Percentiles rank a stretch among this genome's conserved stretches.
Conservation (phyloP, 1,139 yeast genomes). For the Spathaspora sp. region DNA sequence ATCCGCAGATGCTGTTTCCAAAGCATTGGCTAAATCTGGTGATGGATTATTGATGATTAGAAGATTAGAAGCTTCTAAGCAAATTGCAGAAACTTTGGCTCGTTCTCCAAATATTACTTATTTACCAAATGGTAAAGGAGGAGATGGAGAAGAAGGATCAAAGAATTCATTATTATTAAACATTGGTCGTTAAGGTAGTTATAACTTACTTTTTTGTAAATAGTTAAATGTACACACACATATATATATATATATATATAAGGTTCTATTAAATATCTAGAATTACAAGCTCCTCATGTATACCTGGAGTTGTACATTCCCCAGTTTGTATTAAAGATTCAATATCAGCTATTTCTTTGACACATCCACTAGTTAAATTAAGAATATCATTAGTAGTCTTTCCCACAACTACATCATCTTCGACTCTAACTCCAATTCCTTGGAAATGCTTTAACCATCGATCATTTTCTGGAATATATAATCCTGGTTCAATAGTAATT, state of each 20-base stretch:
- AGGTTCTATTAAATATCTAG: slow-evolving; percentile 28
- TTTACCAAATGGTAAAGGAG: slow-evolving; percentile 60
- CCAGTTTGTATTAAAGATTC: slow-evolving; percentile 64
- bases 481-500: slow-evolving; percentile 91
- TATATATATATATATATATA: slow-evolving; percentile 10
- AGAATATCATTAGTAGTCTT: slow-evolving; percentile 51
- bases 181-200: slow-evolving; percentile 32
- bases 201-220: too few relatives aligned
- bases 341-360: slow-evolving; percentile 79
- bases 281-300: slow-evolving; percentile 48
- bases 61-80: slow-evolving; percentile 95
- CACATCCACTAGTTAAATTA: slow-evolving; percentile 73
- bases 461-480: slow-evolving; percentile 71
- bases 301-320: slow-evolving; percentile 46
- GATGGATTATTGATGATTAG: slow-evolving; percentile 93
- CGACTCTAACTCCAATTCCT: slow-evolving; percentile 92
- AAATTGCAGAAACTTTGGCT: slow-evolving; percentile 87
- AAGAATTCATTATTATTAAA: slow-evolving; percentile 42
- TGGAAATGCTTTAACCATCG: slow-evolving; percentile 79
- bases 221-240: too few relatives aligned
- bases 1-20: slow-evolving; percentile 93
- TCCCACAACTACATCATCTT: slow-evolving; percentile 87
- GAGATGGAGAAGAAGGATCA: slow-evolving; percentile 27
- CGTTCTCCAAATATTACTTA: slow-evolving; percentile 86
- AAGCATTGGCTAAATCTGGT: slow-evolving; percentile 91